Conservation (phyloP, 208 protist genomes). For the Phytomonas sp. region DNA sequence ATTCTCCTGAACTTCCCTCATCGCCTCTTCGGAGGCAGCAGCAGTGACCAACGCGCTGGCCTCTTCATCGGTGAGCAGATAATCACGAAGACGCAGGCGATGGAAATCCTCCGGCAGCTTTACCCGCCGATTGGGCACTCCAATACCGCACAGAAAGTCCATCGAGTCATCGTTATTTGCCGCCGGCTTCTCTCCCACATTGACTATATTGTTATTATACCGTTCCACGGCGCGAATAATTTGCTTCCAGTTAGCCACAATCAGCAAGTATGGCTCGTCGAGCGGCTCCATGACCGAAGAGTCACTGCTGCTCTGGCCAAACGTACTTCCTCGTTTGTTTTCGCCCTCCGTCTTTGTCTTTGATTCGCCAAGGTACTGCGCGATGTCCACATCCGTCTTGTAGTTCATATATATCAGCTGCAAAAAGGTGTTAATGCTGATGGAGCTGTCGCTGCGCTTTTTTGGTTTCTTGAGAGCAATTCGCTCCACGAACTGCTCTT, state of each 20-base stretch:
- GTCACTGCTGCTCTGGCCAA: neutral
- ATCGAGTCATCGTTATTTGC: conserved; percentile 3
- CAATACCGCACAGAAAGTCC: neutral
- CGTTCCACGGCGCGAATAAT: conserved; percentile 47
- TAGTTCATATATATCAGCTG: conserved; percentile 82
- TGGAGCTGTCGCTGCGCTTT: conserved; percentile 61
- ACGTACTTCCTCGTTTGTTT: neutral
- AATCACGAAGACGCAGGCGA: conserved; percentile 55
- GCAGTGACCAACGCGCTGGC: conserved; percentile 40
- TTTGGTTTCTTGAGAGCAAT: conserved; percentile 49
- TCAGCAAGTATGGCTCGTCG: conserved; percentile 59
- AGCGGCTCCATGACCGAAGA: conserved; percentile 15
- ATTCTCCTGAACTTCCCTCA: neutral
- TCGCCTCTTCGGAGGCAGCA: conserved; percentile 10
- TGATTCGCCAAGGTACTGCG: conserved; percentile 8
- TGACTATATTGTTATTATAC: conserved; percentile 23
- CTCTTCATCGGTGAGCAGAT: conserved; percentile 31
- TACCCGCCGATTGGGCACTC: conserved; percentile 9
- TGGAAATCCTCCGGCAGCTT: conserved; percentile 48
- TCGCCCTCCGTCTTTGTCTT: neutral
- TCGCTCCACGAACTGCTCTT: conserved; percentile 80
- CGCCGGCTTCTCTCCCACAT: neutral
- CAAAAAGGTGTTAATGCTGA: conserved; percentile 74
- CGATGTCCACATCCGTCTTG: conserved; percentile 72
- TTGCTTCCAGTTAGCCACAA: conserved; percentile 79